Percentiles rank a stretch among this genome's conserved stretches.
phyloP scores from a whole-genome alignment of 2,329 filamentous ascomycete species.

The Aspergillus flavus region DNA sequence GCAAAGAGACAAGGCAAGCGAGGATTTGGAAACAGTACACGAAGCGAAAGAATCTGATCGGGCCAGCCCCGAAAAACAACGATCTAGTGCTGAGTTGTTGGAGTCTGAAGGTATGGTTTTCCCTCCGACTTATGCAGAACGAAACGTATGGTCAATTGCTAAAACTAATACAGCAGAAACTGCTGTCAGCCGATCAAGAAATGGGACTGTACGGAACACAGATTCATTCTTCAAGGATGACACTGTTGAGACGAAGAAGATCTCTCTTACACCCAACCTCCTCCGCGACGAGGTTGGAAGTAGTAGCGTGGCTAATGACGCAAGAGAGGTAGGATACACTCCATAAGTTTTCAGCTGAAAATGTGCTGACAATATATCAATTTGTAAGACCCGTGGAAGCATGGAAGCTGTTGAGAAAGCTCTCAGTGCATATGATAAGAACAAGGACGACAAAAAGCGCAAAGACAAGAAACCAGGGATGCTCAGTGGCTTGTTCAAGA shows the following conservation, averaged over 20 bases:
- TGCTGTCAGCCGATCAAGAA: conserved; percentile 63
- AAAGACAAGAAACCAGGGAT: conserved; percentile 72
- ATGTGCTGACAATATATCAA: conserved; percentile 25
- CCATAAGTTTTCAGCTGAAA: not conserved
- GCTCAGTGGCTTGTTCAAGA: conserved; percentile 70
- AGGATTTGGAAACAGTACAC: conserved; percentile 26
- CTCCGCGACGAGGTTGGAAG: conserved; percentile 72
- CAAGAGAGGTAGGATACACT: conserved; percentile 40
- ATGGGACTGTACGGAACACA: conserved; percentile 85
- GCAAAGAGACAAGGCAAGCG: conserved; percentile 37
- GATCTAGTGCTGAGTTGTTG: conserved; percentile 70
- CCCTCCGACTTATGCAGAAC: not conserved
- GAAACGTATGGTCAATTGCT: conserved; percentile 10
- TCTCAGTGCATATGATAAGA: conserved; percentile 62
- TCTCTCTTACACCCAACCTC: conserved; percentile 90
- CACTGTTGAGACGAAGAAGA: conserved; percentile 92
- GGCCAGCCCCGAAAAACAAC: conserved; percentile 40
- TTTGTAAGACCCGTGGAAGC: conserved; percentile 62
- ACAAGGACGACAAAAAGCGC: conserved; percentile 74
- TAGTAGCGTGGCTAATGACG: conserved; percentile 31
- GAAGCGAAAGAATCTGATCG: conserved; percentile 31
- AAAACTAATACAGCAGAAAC: conserved; percentile 29
- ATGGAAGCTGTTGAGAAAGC: conserved; percentile 77
- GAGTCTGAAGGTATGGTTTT: conserved; percentile 46
- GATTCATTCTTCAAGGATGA: conserved; percentile 99